Evolutionary conservation across 1,284 basidiomycete genomes (phyloP).

Genomic region (Trichosporon sp.): DNA sequence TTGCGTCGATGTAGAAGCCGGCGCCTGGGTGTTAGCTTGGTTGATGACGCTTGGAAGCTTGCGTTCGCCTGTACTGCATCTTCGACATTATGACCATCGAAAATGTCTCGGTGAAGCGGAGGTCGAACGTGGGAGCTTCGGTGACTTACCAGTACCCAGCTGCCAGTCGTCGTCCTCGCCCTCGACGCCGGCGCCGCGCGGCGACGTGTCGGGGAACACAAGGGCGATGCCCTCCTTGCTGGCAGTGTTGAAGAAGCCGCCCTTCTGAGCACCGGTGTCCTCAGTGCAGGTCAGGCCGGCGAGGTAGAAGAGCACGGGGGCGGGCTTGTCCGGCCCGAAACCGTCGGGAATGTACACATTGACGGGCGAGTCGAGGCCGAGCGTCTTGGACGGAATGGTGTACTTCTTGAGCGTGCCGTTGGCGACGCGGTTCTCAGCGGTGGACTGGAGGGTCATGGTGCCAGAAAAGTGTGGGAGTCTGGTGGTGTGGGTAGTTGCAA

Average conservation of each 20-base stretch:
- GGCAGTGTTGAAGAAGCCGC: conserved; percentile 72
- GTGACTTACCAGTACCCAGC: conserved; percentile 64
- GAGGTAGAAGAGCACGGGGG: conserved; percentile 82
- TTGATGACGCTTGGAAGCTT: background rate
- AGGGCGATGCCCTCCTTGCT: conserved; percentile 78
- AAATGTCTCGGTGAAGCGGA: background rate
- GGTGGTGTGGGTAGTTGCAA: background rate
- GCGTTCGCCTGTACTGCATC: background rate
- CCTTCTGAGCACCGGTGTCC: conserved; percentile 91
- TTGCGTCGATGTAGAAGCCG: conserved; percentile 90
- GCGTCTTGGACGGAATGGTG: conserved; percentile 69
- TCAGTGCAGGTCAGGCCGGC: conserved; percentile 93
- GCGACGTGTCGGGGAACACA: conserved; percentile 93
- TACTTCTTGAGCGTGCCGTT: conserved; percentile 77
- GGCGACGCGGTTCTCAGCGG: conserved; percentile 73
- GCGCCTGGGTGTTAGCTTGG: conserved; percentile 56
- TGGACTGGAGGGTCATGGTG: conserved; percentile 56
- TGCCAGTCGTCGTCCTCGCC: conserved; percentile 88
- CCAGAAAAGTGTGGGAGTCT: background rate
- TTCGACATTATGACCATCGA: no score
- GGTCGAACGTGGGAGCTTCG: background rate
- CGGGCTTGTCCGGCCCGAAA: conserved; percentile 54
- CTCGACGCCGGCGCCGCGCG: conserved; percentile 81
- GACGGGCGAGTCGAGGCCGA: conserved; percentile 76
- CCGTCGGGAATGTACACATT: conserved; percentile 82